phyloP scores from a whole-genome alignment of 2,329 filamentous ascomycete genomes.

The Apiospora sp. region DNA sequence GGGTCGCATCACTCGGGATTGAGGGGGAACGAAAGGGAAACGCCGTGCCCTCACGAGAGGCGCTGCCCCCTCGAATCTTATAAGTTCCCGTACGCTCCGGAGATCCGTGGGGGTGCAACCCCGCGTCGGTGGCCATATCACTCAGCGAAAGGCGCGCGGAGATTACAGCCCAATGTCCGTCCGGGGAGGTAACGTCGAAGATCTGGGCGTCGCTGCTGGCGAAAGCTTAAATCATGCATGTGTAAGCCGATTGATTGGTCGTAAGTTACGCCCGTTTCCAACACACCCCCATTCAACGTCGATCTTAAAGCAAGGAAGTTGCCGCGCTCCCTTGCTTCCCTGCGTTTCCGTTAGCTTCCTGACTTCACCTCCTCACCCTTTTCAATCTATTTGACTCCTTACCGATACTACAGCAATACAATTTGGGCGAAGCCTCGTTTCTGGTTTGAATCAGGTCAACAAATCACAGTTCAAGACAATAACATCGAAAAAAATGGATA shows the following conservation, averaged over 20 bases:
- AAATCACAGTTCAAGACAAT: neutral
- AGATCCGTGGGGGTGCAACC: constrained; percentile 7
- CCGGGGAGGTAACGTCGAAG: neutral
- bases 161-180: constrained; percentile 11
- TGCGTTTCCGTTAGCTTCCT: neutral
- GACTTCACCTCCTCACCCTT: neutral
- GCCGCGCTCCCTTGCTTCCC: neutral
- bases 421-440: neutral
- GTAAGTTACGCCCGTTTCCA: neutral
- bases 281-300: too few species aligned
- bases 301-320: neutral
- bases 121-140: neutral
- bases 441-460: neutral
- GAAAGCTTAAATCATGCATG: neutral
- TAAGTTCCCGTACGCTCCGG: neutral
- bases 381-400: neutral
- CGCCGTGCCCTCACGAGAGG: neutral
- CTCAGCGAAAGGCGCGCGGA: neutral
- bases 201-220: neutral
- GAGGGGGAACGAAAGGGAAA: neutral
- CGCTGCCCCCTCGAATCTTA: neutral
- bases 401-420: neutral
- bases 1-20: neutral
- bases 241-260: constrained; percentile 10
- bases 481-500: neutral